A percentile compares a stretch with the other conserved stretches of the same genome.
These are phyloP conservation scores for Dictyophora rubrovolvata DNA, from an alignment of 768 basidiomycete genomes.

Conservation along the genomic window DNA sequence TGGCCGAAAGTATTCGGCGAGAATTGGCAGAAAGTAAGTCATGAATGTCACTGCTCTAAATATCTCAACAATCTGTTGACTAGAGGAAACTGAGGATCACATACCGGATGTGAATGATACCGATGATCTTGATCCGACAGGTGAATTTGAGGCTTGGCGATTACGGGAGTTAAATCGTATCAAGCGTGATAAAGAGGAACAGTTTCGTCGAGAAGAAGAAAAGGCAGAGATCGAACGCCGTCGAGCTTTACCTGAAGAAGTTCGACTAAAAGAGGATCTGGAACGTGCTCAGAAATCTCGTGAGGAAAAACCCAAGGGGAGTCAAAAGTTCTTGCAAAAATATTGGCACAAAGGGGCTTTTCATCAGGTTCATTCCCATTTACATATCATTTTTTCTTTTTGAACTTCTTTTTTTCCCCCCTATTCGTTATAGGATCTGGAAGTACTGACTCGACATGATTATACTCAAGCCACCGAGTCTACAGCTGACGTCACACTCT, in stretches of 20 bases:
- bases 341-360: constrained; percentile 99
- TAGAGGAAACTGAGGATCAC: constrained; percentile 82
- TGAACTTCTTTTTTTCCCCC: constrained; percentile 6
- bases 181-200: constrained; percentile 88
- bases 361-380: constrained; percentile 59
- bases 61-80: neutral
- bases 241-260: constrained; percentile 86
- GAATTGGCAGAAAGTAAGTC: constrained; percentile 85
- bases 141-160: constrained; percentile 94
- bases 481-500: constrained; percentile 73
- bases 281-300: constrained; percentile 75
- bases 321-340: constrained; percentile 91
- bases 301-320: constrained; percentile 82
- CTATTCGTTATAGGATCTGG: constrained; percentile 56
- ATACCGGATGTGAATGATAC: constrained; percentile 90
- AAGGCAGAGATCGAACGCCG: constrained; percentile 86
- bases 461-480: constrained; percentile 86
- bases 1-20: constrained; percentile 86
- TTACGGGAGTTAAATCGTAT: constrained; percentile 88
- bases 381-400: neutral
- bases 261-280: constrained; percentile 84
- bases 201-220: constrained; percentile 70
- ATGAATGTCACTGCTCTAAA: neutral
- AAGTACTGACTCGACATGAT: constrained; percentile 74
- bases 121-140: constrained; percentile 81